Evolutionary conservation across 2,329 filamentous ascomycete genomes (phyloP), one percentile per base, ranked within the genome.

Genomic region (Cercospora sp.): DNA sequence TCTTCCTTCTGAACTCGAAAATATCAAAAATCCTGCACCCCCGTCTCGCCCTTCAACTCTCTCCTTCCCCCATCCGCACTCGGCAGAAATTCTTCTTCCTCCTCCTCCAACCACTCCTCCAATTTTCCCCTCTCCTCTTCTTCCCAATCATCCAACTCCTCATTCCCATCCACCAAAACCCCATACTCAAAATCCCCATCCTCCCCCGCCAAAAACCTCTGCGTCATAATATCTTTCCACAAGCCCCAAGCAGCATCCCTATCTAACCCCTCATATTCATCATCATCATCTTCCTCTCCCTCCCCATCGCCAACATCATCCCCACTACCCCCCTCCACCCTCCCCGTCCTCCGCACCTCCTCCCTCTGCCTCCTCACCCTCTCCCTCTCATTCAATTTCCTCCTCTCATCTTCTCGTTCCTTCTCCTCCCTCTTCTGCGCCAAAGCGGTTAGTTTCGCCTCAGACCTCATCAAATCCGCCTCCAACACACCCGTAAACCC

Each of bases 121-220:
- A 94, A 85, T 13, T 82, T 82, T 63, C 90, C 88, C n/a, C 83
- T 80, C 70, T 85, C 84, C 71, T 86, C 84, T 81, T 87, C 83
- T 76, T 84, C 79, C 83, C 80, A 77, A 79, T 89, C 87, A 77
- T 96, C 92, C 65, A 88, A 89, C 20, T 89, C 88, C 31, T 93
- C 89, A 74, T 91, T 89, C 39, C 82, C 81, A 75, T 97, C 93
- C 5, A 96, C 89, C 2, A 71, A 74, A 28, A 16, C 8, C 1
- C 74, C 78, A 76, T 96, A 97, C 69, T 94, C 90, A 74, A 96
- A 94, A 59, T 96, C 92, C 1, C 85, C 83, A 75, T 96, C 93
- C 5, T 85, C 85, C 0, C 93, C 93, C 20, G 84, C 81, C 31
- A 97, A 79, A 74, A 97, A 97, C 39, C 93, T 85, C 73, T 90